Base-by-base conservation (phyloP, 2,329 filamentous ascomycete species). In the Bertia moriformis region DNA sequence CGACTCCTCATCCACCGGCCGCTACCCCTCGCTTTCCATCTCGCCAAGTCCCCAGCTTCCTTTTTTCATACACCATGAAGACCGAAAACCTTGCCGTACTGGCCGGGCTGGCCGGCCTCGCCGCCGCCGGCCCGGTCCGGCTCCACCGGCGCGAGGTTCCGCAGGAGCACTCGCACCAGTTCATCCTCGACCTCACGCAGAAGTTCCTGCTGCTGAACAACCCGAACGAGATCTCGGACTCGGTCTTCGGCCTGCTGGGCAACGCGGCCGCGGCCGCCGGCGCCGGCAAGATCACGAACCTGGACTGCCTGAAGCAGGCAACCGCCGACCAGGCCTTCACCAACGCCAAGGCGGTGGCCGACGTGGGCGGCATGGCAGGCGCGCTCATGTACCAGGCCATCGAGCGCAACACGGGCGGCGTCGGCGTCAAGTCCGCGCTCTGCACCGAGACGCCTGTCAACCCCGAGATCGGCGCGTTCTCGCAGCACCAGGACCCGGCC, bases 321-420 rank as follows among this genome's bases (percentile, higher is more conserved):
- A 65, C 64, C 24, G 69, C 71, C 12, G 71, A 74, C 43, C 69
- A 71, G 54, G 70, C 71, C 17, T 73, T 74, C 53, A 73, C 69
- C 51, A 74, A 74, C 45, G 69, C 70, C 20, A 73, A 73, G 51
- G 66, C 52, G 0, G 60, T 59, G 17, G 57, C 58, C 12, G 67
- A 74, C 44, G 56, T 73, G 19, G 56, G 63, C 3, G 69, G 67
- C 37, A 69, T 71, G 69, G 65, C 65, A 4, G 63, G 59, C 39
- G 67, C 70, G 2, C 56, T 74, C 15, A 61, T 73, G 41, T 74
- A 61, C 59, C 66, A 68, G 44, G 65, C 67, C 14, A 53, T 74
- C 20, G 69, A 73, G 59, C 56, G 59, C 55, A 71, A 70, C 51
- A 69, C 63, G 3, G 63, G 55, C 20, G 48, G 49, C 12, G 57